phyloP scores from a whole-genome alignment of 805 yeast genomes.

The Saturnispora mendoncae region DNA sequence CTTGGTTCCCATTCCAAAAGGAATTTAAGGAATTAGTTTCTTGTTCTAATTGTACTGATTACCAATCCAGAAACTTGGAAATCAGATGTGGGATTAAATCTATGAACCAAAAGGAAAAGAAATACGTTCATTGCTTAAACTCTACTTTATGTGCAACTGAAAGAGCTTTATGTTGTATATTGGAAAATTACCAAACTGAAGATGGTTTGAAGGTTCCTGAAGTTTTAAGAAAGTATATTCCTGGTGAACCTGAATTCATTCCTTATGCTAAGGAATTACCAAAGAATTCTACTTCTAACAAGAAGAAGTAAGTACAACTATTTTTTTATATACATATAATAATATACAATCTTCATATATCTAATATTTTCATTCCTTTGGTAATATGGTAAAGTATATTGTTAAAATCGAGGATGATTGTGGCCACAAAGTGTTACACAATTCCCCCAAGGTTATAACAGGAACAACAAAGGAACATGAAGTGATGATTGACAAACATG shows the following conservation, averaged over 20 bases:
- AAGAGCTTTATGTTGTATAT: conserved; percentile 94
- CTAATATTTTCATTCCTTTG: too few species aligned
- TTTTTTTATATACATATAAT: conserved; percentile 3
- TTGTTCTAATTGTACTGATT: conserved; percentile 98
- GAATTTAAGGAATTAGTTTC: conserved; percentile 98
- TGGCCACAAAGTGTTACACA: too few species aligned
- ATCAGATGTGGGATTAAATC: conserved; percentile 98
- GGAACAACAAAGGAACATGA: too few species aligned
- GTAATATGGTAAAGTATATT: not conserved
- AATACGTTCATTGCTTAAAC: conserved; percentile 96
- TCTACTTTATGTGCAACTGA: conserved; percentile 96
- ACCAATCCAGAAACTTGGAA: conserved; percentile 97
- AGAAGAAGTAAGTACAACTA: conserved; percentile 35
- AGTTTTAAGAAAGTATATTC: conserved; percentile 91
- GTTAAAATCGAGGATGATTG: too few species aligned
- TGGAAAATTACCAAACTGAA: conserved; percentile 97
- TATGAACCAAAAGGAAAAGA: conserved; percentile 90
- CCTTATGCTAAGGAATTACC: conserved; percentile 88
- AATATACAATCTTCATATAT: not conserved
- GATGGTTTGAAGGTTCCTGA: conserved; percentile 92
- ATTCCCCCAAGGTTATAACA: too few species aligned
- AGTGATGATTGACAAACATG: too few species aligned
- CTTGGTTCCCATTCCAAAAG: conserved; percentile 99
- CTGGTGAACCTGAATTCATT: conserved; percentile 96
- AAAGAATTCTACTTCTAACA: conserved; percentile 82